A percentile compares a stretch with the other conserved stretches of the same genome.
These are phyloP conservation scores for Venturia effusa DNA, from an alignment of 2,329 filamentous ascomycete species.

Conservation along the genomic window DNA sequence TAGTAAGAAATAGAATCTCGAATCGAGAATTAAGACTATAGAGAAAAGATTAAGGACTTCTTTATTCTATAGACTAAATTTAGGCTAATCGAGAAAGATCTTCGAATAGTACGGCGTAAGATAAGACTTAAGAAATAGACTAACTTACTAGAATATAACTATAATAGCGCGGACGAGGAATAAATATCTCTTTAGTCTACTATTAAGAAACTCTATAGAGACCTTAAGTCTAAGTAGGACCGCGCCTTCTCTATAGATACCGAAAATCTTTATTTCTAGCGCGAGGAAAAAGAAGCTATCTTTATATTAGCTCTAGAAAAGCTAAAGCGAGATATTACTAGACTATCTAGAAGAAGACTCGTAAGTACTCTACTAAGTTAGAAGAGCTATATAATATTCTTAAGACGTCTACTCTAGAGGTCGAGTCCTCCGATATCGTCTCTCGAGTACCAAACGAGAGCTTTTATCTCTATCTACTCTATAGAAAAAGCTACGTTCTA, in stretches of 20 bases:
- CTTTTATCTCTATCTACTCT: conserved; percentile 12
- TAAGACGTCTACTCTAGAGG: conserved; percentile 42
- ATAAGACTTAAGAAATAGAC: conserved; percentile 24
- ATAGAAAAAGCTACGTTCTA: conserved; percentile 15
- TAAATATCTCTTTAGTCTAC: conserved; percentile 37
- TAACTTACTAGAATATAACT: conserved; percentile 24
- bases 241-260: not conserved
- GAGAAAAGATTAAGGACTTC: conserved; percentile 18
- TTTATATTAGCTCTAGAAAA: conserved; percentile 3
- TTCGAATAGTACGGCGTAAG: conserved; percentile 24
- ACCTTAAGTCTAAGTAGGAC: conserved; percentile 40
- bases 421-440: conserved; percentile 19
- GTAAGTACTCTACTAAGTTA: not conserved
- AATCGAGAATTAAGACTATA: conserved; percentile 41
- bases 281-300: conserved; percentile 16
- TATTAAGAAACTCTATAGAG: conserved; percentile 45
- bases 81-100: conserved; percentile 25
- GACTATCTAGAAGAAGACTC: not conserved
- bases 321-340: not conserved
- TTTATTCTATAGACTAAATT: conserved; percentile 43
- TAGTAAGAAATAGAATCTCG: conserved; percentile 44
- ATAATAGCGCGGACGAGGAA: conserved; percentile 24
- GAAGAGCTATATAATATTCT: conserved; percentile 11
- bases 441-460: not conserved
- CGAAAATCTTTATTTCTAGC: conserved; percentile 16